Conservation (phyloP, 306 rosid species). For the Rubus parviflorus region DNA sequence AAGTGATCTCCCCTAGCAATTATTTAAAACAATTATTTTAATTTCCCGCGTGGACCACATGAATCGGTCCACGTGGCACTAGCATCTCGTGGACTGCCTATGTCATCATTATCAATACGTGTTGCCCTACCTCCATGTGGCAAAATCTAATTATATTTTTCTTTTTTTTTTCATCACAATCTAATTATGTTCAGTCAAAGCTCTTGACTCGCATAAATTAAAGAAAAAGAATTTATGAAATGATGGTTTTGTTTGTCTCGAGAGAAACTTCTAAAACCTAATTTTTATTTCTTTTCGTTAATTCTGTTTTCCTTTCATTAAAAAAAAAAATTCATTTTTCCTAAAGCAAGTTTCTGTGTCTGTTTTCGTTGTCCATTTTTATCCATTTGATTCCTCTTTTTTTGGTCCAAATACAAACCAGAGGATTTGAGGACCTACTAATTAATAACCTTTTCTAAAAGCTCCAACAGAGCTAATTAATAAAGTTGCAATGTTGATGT, state of each 20-base stretch:
- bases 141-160: neutral
- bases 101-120: conserved; percentile 5
- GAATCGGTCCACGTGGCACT: conserved; percentile 10
- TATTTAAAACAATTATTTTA: too few relatives aligned
- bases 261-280: conserved; percentile 2
- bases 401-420: neutral
- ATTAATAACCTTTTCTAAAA: neutral
- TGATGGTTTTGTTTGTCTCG: conserved; percentile 23
- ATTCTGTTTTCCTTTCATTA: neutral
- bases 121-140: conserved; percentile 22
- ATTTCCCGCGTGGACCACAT: neutral
- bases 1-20: too few relatives aligned
- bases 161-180: neutral
- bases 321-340: too few relatives aligned
- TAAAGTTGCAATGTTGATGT: neutral
- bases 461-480: neutral
- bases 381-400: neutral
- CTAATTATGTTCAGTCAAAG: conserved; percentile 11
- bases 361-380: neutral
- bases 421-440: neutral
- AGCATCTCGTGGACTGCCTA: conserved; percentile 36
- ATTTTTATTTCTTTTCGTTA: neutral
- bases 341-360: neutral
- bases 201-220: conserved; percentile 7
- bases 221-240: neutral